Percentiles rank a stretch among this genome's conserved stretches.
Conservation (phyloP, 2,329 filamentous ascomycete genomes). For the Diaporthe sp. region DNA sequence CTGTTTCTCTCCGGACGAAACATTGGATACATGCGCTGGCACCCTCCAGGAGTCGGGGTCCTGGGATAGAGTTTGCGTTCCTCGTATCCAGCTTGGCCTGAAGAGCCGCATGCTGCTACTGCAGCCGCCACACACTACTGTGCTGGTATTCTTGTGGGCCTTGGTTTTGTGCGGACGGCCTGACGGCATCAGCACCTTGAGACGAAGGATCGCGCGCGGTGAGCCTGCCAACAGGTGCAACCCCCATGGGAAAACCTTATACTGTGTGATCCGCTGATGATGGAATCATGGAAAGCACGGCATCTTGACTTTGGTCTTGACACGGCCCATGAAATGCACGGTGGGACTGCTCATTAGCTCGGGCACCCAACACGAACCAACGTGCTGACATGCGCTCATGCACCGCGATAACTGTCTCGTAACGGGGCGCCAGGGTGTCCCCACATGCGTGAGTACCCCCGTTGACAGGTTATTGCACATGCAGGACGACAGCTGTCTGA, state of each 20-base stretch:
- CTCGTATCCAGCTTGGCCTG: constrained; percentile 32
- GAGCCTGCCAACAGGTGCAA: neutral
- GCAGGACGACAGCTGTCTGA: neutral
- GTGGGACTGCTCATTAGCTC: neutral
- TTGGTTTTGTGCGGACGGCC: neutral
- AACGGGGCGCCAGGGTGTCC: neutral
- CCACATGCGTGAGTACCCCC: neutral
- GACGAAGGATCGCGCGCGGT: constrained; percentile 13
- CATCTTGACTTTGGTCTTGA: neutral
- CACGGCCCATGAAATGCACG: neutral
- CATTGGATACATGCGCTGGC: constrained; percentile 24
- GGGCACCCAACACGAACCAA: neutral
- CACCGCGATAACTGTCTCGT: neutral
- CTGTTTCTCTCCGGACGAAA: constrained; percentile 3
- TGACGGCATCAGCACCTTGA: neutral
- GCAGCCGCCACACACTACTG: constrained; percentile 9
- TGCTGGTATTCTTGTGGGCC: constrained; percentile 8
- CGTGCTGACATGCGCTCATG: neutral
- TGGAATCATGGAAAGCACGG: neutral
- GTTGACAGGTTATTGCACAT: neutral
- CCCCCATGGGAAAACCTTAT: neutral
- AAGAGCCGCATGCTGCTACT: constrained; percentile 33
- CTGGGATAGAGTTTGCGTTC: constrained; percentile 25
- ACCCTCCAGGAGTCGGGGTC: constrained; percentile 6
- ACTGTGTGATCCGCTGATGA: neutral